Base-by-base conservation (phyloP, 140 eudicot species). In the Flaveria floridana region DNA sequence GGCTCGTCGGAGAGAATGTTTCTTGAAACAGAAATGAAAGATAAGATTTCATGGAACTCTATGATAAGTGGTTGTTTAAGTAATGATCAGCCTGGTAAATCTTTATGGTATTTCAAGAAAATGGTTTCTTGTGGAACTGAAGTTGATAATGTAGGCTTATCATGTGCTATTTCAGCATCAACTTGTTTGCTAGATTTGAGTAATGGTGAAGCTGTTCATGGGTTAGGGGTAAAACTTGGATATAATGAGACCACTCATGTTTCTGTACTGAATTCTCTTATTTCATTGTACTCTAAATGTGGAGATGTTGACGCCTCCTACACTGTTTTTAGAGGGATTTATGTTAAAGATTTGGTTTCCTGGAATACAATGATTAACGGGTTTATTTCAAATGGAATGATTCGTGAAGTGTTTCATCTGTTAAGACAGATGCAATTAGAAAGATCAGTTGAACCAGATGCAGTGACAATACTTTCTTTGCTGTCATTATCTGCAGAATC, bases 341-440 rank as follows among this genome's bases (percentile, higher is more conserved):
- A 13, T 18, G 37, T 6, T 4, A 87, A 86, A 70, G 87, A 89
- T 85, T 78, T 87, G 81, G 78, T 89, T 73, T 80, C 96, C 14
- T 89, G 92, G 92, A 89, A 89, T 85, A 79, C 90, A 26, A 81
- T 87, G 90, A 89, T 89, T n/a, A 78, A 87, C 9, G 96, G 92
- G 62, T 81, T 82, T 74, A 74, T 80, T 73, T 70, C 77, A 70
- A 81, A 79, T 75, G 92, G 82, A 56, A 75, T 77, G 78, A 30
- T 78, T 77, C 15, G 13, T 25, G 83, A 87, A 81, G 87, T 90
- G 13, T 85, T 85, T 82, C 2, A 39, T 62, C 75, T 72, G 65
- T 62, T 87, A 2, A 71, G 79, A 34, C 65, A 71, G 64, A 89
- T 89, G 90, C 88, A 85, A 39, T 67, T 79, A 57, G 25, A 8